Conservation (phyloP, 139 green algal genomes). For the Microglena sp. region DNA sequence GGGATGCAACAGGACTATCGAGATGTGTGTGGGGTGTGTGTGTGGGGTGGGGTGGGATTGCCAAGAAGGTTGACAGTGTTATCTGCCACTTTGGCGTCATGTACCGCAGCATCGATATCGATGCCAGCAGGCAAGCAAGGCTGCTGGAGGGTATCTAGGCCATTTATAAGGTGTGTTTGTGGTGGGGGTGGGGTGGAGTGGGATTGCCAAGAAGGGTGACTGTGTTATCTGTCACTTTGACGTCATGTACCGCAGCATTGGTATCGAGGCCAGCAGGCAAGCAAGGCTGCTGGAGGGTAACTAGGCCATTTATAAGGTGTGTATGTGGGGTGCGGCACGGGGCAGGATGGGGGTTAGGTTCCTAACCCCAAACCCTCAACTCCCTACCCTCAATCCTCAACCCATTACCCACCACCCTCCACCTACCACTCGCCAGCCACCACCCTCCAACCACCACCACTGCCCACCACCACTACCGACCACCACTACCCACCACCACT, state of each 20-base stretch:
- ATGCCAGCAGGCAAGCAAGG: slow-evolving; percentile 67
- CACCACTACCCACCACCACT: too few species aligned
- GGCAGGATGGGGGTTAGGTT: too few species aligned
- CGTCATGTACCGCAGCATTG: slow-evolving; percentile 67
- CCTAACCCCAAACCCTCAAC: too few species aligned
- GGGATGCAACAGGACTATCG: slow-evolving; percentile 81
- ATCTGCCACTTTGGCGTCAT: slow-evolving; percentile 78
- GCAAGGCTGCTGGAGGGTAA: slow-evolving; percentile 83
- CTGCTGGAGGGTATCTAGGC: slow-evolving; percentile 82
- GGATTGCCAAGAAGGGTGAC: too few species aligned
- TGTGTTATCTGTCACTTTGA: too few species aligned
- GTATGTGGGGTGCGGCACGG: too few species aligned
- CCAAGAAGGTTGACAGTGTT: not conserved
- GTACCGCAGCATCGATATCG: slow-evolving; percentile 74
- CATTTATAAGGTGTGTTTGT: slow-evolving; percentile 72
- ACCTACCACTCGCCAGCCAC: too few species aligned
- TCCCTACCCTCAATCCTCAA: too few species aligned
- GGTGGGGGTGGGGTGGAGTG: too few species aligned
- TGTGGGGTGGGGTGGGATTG: not conserved
- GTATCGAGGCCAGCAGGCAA: slow-evolving; percentile 71
- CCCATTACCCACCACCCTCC: too few species aligned
- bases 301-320: slow-evolving; percentile 76
- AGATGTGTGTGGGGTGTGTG: slow-evolving; percentile 44
- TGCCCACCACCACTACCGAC: too few species aligned
- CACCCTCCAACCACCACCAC: too few species aligned